Evolutionary conservation across 768 basidiomycete genomes (phyloP).

Genomic region (Russula virescens): DNA sequence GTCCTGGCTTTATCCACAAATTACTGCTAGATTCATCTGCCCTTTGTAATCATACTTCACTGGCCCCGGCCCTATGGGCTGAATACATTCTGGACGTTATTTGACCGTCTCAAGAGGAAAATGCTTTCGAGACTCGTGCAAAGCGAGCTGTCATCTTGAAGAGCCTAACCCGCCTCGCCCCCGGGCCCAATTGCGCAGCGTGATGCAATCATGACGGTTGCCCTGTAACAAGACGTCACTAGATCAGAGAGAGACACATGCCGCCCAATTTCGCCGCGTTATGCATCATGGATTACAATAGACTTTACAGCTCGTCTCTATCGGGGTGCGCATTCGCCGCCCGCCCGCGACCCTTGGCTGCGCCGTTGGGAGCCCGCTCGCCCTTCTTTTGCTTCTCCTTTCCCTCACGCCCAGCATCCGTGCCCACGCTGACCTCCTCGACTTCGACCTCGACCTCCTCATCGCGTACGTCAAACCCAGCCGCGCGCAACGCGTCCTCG

Average conservation of each 20-base stretch:
- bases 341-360: constrained; percentile 11
- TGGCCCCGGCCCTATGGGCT: not conserved
- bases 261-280: too few relatives aligned
- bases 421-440: constrained; percentile 14
- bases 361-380: constrained; percentile 1
- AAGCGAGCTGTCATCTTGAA: too few relatives aligned
- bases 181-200: too few relatives aligned
- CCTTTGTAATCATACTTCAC: constrained; percentile 14
- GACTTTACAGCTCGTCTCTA: constrained; percentile 15
- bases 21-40: constrained; percentile 6
- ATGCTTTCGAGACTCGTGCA: not conserved
- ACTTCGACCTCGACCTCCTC: constrained; percentile 28
- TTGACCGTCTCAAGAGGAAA: not conserved
- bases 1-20: constrained; percentile 4
- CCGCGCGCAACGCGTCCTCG: constrained; percentile 46
- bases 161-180: too few relatives aligned
- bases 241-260: too few relatives aligned
- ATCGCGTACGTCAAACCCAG: constrained; percentile 45
- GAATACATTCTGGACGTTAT: not conserved
- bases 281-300: not conserved
- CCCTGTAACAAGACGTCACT: not conserved
- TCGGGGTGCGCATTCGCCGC: not conserved
- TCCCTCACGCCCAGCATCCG: constrained; percentile 27
- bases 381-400: constrained; percentile 6
- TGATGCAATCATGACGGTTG: too few relatives aligned